Conservation (phyloP, 78 protist species). For the Planoprotostelium fungivorum region DNA sequence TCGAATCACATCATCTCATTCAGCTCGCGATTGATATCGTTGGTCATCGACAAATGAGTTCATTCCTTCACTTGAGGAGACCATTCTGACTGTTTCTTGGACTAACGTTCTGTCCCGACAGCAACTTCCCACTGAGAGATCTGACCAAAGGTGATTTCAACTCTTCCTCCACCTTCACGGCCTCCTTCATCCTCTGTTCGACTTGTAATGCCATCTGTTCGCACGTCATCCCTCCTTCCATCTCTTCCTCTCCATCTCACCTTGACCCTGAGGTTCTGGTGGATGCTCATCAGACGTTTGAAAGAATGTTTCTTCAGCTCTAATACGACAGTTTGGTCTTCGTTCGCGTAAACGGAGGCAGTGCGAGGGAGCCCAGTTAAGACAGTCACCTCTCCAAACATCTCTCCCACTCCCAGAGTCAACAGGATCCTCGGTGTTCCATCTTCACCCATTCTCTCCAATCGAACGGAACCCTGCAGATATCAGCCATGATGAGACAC, state of each 20-base stretch:
- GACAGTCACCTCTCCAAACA: constrained; percentile 48
- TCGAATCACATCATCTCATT: no score
- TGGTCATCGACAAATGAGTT: no score
- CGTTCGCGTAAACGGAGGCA: background rate
- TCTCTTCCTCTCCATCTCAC: no score
- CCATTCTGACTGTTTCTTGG: no score
- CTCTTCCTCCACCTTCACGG: background rate
- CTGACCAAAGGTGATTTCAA: background rate
- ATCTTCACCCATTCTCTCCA: background rate
- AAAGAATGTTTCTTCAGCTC: background rate
- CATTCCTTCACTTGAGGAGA: no score
- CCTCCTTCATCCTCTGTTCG: background rate
- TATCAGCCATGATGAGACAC: no score
- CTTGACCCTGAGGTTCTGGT: background rate
- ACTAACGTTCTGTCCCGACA: no score
- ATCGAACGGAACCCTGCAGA: background rate
- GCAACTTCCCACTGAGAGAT: no score
- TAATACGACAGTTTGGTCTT: background rate
- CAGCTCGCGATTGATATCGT: no score
- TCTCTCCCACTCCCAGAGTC: constrained; percentile 13
- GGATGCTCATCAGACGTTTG: background rate
- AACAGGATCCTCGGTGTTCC: background rate
- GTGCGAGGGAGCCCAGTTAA: constrained; percentile 18
- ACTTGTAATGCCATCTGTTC: background rate
- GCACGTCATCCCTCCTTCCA: no score